Base-by-base conservation (phyloP, 208 protist genomes). In the Leishmania aethiopica region DNA sequence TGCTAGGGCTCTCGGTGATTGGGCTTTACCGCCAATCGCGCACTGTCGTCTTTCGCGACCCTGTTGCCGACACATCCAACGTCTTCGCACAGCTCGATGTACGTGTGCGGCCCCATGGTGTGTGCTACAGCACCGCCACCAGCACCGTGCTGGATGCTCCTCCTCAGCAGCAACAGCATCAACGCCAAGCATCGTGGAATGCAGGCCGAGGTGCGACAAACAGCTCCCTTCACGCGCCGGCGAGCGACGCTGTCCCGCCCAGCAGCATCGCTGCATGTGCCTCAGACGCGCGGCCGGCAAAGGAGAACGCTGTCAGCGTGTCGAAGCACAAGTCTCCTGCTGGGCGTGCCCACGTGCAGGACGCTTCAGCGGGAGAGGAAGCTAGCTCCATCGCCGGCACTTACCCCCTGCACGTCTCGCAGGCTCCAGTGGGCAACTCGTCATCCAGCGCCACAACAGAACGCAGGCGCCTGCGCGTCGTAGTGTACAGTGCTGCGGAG, bases 1-100 rank as follows among this genome's bases (percentile, higher is more conserved):
- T 95, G 72, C 83, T 97, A 2, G 94, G 94, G 3, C 88, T 97
- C 11, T 92, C 89, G 35, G 92, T 97, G 11, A 85, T 96, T 8
- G 94, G 94, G 4, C 83, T 97, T 37, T 93, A 93, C 74, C 73
- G 28, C 40, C 94, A 97, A 79, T 90, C 84, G 1, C 90, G 94
- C n/a, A 86, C 91, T 42, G 67, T 97, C 17, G 86, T 89, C 35
- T 78, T 96, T 32, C 92, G 90, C 7, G 90, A 97, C 71, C 92
- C 92, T 13, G 80, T 97, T 32, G 76, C 74, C 3, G 86, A 91
- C 78, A 59, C 53, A 35, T 85, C 78, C 73, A 91, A 94, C 84
- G 88, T 86, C 1, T 89, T 84, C 42, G 80, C 82, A 3, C 83
- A 89, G 10, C 77, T 94, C 0, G 79, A 84, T 2, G 37, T 88